Conservation (phyloP, 2,329 filamentous ascomycete genomes). For the Xylariaceae sp. region DNA sequence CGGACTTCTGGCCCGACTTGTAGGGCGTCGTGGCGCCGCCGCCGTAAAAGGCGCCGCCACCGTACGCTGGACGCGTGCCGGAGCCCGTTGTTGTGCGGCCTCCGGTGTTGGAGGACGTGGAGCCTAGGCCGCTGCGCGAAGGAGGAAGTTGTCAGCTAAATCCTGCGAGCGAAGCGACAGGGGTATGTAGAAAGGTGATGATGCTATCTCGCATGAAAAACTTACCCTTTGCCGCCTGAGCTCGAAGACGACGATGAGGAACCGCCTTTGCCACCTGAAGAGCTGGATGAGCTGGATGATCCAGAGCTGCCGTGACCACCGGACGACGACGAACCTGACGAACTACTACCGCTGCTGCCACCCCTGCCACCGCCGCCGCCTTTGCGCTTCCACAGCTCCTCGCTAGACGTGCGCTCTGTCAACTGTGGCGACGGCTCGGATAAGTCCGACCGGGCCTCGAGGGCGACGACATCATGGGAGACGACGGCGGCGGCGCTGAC, state of each 20-base stretch:
- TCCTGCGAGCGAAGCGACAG: not conserved
- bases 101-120: slow-evolving; percentile 36
- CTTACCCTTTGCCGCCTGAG: not conserved
- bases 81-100: slow-evolving; percentile 54
- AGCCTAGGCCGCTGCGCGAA: slow-evolving; percentile 20
- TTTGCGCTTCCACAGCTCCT: slow-evolving; percentile 56
- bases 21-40: slow-evolving; percentile 63
- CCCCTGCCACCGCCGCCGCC: slow-evolving; percentile 51
- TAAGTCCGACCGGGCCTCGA: slow-evolving; percentile 9
- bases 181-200: not conserved
- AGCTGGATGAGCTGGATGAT: slow-evolving; percentile 18
- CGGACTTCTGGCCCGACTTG: slow-evolving; percentile 43
- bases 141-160: slow-evolving; percentile 1
- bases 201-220: slow-evolving; percentile 4
- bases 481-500: slow-evolving; percentile 18
- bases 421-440: slow-evolving; percentile 10
- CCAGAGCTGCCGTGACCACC: slow-evolving; percentile 17
- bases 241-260: not conserved
- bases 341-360: slow-evolving; percentile 5
- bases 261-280: not conserved
- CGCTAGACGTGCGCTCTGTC: slow-evolving; percentile 19
- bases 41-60: slow-evolving; percentile 61
- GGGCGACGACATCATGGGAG: slow-evolving; percentile 11
- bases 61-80: slow-evolving; percentile 53
- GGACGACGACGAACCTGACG: slow-evolving; percentile 10